Conservation (phyloP, 1,139 yeast genomes). For the Blastobotrys persicus region DNA sequence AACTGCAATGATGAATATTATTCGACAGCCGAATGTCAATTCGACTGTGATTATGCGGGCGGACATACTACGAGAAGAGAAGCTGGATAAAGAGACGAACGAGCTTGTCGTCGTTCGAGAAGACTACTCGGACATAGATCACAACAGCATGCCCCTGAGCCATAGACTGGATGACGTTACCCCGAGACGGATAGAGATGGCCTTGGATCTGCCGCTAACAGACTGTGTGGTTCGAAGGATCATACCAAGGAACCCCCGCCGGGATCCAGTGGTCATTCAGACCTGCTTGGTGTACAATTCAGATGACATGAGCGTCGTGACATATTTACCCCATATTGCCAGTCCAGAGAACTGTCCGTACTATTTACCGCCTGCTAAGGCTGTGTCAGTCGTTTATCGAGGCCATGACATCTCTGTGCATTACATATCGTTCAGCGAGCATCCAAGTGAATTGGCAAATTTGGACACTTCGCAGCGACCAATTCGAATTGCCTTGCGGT, state of each 20-base stretch:
- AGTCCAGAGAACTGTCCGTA: slow-evolving; percentile 70
- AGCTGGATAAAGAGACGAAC: slow-evolving; percentile 10
- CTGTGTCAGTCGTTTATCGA: slow-evolving; percentile 70
- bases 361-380: slow-evolving; percentile 79
- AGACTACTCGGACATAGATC: slow-evolving; percentile 37
- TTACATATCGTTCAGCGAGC: slow-evolving; percentile 56
- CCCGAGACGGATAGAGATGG: slow-evolving; percentile 37
- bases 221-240: slow-evolving; percentile 64
- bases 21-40: slow-evolving; percentile 84
- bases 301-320: slow-evolving; percentile 44
- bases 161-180: slow-evolving; percentile 55
- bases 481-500: slow-evolving; percentile 74
- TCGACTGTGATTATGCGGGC: slow-evolving; percentile 90
- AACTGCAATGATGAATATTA: slow-evolving; percentile 74
- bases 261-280: slow-evolving; percentile 80
- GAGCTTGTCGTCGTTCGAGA: slow-evolving; percentile 16
- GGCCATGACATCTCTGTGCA: slow-evolving; percentile 65
- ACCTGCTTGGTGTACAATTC: slow-evolving; percentile 59
- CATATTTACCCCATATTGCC: slow-evolving; percentile 72
- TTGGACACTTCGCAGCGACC: slow-evolving; percentile 50
- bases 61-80: slow-evolving; percentile 62
- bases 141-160: slow-evolving; percentile 26
- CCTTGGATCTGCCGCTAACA: slow-evolving; percentile 40
- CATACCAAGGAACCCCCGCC: slow-evolving; percentile 84
- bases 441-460: slow-evolving; percentile 8